A percentile compares a stretch with the other conserved stretches of the same genome.
phyloP scores from a whole-genome alignment of 2,329 filamentous ascomycete species.

The Zymoseptoria pseudotritici region DNA sequence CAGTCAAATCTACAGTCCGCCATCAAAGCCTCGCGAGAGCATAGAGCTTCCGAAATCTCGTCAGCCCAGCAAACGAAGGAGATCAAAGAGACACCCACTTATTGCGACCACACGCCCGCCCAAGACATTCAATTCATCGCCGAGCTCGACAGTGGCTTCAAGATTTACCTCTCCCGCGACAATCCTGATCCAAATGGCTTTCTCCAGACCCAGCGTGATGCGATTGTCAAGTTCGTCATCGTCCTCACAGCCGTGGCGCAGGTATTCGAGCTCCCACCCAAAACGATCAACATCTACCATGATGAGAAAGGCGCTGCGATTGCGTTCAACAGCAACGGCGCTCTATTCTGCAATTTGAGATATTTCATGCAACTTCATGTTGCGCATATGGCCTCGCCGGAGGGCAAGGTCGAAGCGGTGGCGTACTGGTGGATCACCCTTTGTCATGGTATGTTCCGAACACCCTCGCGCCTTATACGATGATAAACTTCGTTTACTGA shows the following conservation, averaged over 20 bases:
- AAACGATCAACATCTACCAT: conserved; percentile 77
- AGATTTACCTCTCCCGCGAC: conserved; percentile 62
- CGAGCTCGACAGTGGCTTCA: conserved; percentile 63
- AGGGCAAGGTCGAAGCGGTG: conserved; percentile 58
- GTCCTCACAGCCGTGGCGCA: conserved; percentile 62
- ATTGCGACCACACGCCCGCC: conserved; percentile 71
- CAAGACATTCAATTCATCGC: conserved; percentile 67
- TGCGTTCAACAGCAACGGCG: conserved; percentile 82
- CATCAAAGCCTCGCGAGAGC: conserved; percentile 67
- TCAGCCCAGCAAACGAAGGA: conserved; percentile 61
- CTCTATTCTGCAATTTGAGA: conserved; percentile 87
- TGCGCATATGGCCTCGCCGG: conserved; percentile 32
- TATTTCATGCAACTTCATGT: conserved; percentile 78
- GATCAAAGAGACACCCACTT: conserved; percentile 70
- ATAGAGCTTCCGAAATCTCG: conserved; percentile 68
- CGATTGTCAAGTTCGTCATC: conserved; percentile 61
- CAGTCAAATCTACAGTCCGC: conserved; percentile 70
- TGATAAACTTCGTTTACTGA: neutral
- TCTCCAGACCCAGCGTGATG: conserved; percentile 51
- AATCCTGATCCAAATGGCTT: conserved; percentile 47
- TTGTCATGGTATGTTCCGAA: conserved; percentile 56
- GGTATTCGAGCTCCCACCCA: conserved; percentile 63
- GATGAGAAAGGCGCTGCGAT: conserved; percentile 74
- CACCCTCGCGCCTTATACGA: neutral
- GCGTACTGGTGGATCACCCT: conserved; percentile 94